Conservation (phyloP, 2,329 filamentous ascomycete species). For the Aspergillus persii region DNA sequence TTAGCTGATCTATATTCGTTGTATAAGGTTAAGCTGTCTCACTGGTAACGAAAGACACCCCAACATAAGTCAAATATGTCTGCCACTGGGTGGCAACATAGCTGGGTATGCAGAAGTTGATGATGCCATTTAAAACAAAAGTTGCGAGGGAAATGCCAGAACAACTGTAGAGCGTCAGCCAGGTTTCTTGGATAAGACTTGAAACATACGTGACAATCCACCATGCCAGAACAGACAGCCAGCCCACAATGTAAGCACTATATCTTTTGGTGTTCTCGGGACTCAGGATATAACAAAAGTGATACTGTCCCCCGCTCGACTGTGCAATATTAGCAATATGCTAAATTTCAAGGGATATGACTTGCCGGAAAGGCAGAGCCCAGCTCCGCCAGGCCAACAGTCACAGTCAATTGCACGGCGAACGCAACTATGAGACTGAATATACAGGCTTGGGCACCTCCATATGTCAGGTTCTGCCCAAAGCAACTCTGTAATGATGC, state of each 20-base stretch:
- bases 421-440: conserved; percentile 20
- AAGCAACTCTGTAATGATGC: conserved; percentile 7
- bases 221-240: neutral
- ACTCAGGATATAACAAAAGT: neutral
- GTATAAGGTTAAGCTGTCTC: too few relatives aligned
- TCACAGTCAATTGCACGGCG: neutral
- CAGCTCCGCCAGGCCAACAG: neutral
- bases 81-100: neutral
- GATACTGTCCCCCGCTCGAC: neutral
- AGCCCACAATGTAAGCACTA: neutral
- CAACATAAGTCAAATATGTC: neutral
- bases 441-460: conserved; percentile 20
- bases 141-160: neutral
- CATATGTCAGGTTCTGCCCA: conserved; percentile 11
- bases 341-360: neutral
- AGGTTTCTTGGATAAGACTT: too few relatives aligned
- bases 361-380: neutral
- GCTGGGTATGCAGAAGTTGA: neutral
- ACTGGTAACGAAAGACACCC: neutral
- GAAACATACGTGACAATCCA: neutral
- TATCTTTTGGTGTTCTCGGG: neutral
- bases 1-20: too few relatives aligned
- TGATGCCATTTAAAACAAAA: neutral
- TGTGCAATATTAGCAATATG: neutral
- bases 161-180: neutral